These are phyloP conservation scores for Starmerella apicola DNA, from an alignment of 805 yeast species.

Conservation along the genomic window DNA sequence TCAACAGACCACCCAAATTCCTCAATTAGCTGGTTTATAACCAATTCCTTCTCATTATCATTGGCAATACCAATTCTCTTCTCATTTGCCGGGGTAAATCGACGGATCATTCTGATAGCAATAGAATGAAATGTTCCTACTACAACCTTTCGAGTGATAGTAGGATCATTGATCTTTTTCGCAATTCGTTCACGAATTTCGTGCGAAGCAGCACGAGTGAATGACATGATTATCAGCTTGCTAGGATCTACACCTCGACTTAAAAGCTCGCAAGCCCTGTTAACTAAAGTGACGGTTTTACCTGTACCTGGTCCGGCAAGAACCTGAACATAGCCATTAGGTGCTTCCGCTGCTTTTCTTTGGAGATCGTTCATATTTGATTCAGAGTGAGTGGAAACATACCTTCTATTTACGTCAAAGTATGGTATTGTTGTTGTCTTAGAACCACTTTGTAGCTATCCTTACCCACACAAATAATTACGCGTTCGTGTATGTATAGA, in stretches of 20 bases:
- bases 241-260: conserved; percentile 43
- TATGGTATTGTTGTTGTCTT: too few relatives aligned
- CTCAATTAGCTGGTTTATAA: neutral
- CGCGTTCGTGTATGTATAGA: too few relatives aligned
- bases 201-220: conserved; percentile 82
- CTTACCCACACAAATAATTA: too few relatives aligned
- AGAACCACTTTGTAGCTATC: too few relatives aligned
- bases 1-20: neutral
- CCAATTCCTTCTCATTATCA: conserved; percentile 40
- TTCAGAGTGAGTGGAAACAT: too few relatives aligned
- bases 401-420: too few relatives aligned
- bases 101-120: conserved; percentile 48
- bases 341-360: conserved; percentile 33
- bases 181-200: conserved; percentile 63
- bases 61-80: conserved; percentile 48
- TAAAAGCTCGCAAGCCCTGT: conserved; percentile 64
- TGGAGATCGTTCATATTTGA: conserved; percentile 37
- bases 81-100: conserved; percentile 33
- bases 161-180: conserved; percentile 18
- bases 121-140: conserved; percentile 89
- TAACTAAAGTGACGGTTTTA: conserved; percentile 71
- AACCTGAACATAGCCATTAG: conserved; percentile 37
- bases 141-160: conserved; percentile 30
- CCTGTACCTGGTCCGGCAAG: conserved; percentile 62
- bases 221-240: conserved; percentile 71